These are phyloP conservation scores for Anthostomella pinea DNA, from an alignment of 2,329 filamentous ascomycete species.

Conservation along the genomic window DNA sequence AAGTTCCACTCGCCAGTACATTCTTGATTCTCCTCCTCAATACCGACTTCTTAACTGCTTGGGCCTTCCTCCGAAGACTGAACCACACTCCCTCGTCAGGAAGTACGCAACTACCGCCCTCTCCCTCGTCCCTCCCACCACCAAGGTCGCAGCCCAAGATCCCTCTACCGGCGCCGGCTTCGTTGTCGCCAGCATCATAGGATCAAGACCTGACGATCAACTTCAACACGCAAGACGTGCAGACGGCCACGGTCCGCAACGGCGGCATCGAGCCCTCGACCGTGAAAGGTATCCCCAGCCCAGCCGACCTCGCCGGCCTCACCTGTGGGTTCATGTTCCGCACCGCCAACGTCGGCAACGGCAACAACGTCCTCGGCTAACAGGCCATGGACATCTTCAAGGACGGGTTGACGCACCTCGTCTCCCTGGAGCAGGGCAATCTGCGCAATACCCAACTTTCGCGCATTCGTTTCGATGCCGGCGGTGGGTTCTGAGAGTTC, in stretches of 20 bases:
- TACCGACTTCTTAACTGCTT: no score
- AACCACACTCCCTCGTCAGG: slow-evolving; percentile 13
- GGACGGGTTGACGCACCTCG: slow-evolving; percentile 23
- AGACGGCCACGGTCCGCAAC: slow-evolving; percentile 18
- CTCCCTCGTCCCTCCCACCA: slow-evolving; percentile 20
- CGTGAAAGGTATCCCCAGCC: slow-evolving; percentile 27
- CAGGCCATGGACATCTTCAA: slow-evolving; percentile 25
- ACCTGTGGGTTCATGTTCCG: slow-evolving; percentile 26
- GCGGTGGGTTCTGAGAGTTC: slow-evolving; percentile 21
- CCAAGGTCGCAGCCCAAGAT: slow-evolving; percentile 6
- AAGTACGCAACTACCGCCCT: slow-evolving; percentile 22
- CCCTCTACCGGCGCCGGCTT: slow-evolving; percentile 11
- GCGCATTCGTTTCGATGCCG: slow-evolving; percentile 20
- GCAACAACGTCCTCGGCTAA: slow-evolving; percentile 15
- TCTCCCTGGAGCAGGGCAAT: slow-evolving; percentile 20
- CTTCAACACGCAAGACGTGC: slow-evolving; percentile 7
- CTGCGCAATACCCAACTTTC: slow-evolving; percentile 23
- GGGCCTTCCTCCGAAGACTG: no score
- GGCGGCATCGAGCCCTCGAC: slow-evolving; percentile 22
- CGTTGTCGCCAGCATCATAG: slow-evolving; percentile 25
- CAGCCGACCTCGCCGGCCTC: slow-evolving; percentile 16
- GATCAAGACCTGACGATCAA: slow-evolving; percentile 21
- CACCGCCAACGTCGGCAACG: slow-evolving; percentile 7
- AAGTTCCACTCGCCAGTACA: no score
- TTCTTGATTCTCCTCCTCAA: no score